Conservation (phyloP, 2,329 filamentous ascomycete genomes). For the Xylariaceae sp. region DNA sequence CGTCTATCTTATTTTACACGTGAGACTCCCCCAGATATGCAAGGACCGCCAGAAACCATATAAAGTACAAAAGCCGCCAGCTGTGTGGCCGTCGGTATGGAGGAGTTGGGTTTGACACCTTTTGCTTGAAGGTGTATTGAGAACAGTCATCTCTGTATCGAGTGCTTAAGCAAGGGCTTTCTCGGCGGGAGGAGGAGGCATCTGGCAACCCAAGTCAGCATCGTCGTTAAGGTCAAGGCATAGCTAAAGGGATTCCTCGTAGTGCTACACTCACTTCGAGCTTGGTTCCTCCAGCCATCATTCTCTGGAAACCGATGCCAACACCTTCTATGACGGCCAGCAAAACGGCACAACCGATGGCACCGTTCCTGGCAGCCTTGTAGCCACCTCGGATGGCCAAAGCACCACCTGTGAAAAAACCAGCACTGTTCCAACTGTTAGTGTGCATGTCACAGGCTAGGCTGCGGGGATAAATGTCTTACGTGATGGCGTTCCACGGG, state of each 20-base stretch:
- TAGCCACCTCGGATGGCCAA: conserved; percentile 88
- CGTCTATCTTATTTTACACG: conserved; percentile 28
- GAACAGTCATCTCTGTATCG: conserved; percentile 10
- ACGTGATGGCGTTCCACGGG: conserved; percentile 88
- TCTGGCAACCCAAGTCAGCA: conserved; percentile 20
- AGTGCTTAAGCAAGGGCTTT: conserved; percentile 29
- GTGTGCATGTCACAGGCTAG: too few relatives aligned
- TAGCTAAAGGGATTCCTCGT: not conserved
- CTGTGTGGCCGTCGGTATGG: conserved; percentile 8
- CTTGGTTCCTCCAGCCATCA: conserved; percentile 86
- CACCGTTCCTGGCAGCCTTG: conserved; percentile 88
- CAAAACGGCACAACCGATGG: conserved; percentile 92
- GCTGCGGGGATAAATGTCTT: not conserved
- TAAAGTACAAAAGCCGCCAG: conserved; percentile 26
- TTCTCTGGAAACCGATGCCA: conserved; percentile 89
- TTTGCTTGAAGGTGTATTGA: conserved; percentile 1
- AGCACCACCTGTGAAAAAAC: conserved; percentile 92
- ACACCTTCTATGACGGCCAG: conserved; percentile 96
- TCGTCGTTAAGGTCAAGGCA: not conserved
- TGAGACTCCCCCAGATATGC: conserved; percentile 20
- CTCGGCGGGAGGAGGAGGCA: conserved; percentile 33
- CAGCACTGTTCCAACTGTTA: conserved; percentile 51
- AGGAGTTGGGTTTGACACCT: conserved; percentile 27
- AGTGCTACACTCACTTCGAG: conserved; percentile 57
- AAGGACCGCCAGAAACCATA: conserved; percentile 20